A percentile compares a stretch with the other conserved stretches of the same genome.
Evolutionary conservation across 2,329 filamentous ascomycete species (phyloP).

Genomic region (Hortaea sp.): DNA sequence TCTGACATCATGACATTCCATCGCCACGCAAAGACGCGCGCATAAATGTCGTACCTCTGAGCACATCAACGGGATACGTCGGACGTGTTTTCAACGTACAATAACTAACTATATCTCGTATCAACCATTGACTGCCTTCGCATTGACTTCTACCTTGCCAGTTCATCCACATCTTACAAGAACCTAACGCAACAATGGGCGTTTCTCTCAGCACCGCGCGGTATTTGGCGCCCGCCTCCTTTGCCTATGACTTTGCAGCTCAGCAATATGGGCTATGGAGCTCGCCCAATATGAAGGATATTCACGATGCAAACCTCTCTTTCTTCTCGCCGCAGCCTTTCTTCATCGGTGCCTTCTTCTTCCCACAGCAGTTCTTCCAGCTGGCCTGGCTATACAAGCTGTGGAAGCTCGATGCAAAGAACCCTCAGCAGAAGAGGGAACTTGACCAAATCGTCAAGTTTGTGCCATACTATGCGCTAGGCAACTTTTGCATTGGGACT

Average conservation of each 20-base stretch:
- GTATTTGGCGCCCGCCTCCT: slow-evolving; percentile 45
- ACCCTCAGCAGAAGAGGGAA: slow-evolving; percentile 32
- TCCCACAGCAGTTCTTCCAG: slow-evolving; percentile 51
- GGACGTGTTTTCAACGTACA: too few relatives aligned
- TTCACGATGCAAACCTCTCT: slow-evolving; percentile 48
- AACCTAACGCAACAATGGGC: slow-evolving; percentile 32
- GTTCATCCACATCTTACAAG: too few relatives aligned
- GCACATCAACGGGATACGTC: too few relatives aligned
- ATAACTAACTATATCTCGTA: too few relatives aligned
- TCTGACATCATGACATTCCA: neutral
- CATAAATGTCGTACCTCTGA: too few relatives aligned
- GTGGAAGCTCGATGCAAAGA: slow-evolving; percentile 38
- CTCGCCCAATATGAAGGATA: slow-evolving; percentile 34
- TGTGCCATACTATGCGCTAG: slow-evolving; percentile 45
- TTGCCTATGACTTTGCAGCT: slow-evolving; percentile 46
- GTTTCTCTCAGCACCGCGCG: slow-evolving; percentile 45
- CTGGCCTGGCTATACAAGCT: slow-evolving; percentile 48
- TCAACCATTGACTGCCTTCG: too few relatives aligned
- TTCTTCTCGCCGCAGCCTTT: slow-evolving; percentile 50
- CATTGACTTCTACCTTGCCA: too few relatives aligned
- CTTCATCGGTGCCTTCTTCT: slow-evolving; percentile 52
- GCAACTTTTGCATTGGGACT: slow-evolving; percentile 50
- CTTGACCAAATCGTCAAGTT: slow-evolving; percentile 43
- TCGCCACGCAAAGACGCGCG: neutral
- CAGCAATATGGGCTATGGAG: slow-evolving; percentile 50